Evolutionary conservation across 148 eudicot species (phyloP).

Genomic region (Camellia granthamiana): DNA sequence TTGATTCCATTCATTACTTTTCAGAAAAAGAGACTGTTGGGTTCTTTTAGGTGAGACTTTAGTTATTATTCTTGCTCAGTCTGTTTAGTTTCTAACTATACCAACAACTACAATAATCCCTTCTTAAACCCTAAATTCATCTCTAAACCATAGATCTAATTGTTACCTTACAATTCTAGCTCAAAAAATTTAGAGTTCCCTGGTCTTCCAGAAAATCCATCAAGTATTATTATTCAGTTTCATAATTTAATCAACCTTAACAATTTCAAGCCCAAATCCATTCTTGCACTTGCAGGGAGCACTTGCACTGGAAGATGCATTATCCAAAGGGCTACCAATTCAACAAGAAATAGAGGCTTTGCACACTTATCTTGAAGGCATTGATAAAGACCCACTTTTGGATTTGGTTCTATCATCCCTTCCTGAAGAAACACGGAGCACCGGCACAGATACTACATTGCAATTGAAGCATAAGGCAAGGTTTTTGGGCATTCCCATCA

Average conservation of each 20-base stretch:
- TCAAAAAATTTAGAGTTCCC: not conserved
- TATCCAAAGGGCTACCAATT: slow-evolving; percentile 83
- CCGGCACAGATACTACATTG: slow-evolving; percentile 65
- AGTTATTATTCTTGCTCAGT: too few relatives aligned
- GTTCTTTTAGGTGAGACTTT: not conserved
- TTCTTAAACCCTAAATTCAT: not conserved
- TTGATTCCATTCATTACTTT: not conserved
- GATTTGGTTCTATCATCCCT: slow-evolving; percentile 76
- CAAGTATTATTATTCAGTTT: too few relatives aligned
- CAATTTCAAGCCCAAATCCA: too few relatives aligned
- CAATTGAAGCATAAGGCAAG: slow-evolving; percentile 77
- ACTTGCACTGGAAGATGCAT: slow-evolving; percentile 91
- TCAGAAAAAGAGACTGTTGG: not conserved
- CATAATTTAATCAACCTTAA: too few relatives aligned
- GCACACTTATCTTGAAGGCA: slow-evolving; percentile 46
- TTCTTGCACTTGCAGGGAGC: slow-evolving; percentile 49
- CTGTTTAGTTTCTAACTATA: not conserved
- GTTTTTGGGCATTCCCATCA: slow-evolving; percentile 13
- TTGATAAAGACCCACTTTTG: slow-evolving; percentile 69
- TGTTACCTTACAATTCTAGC: not conserved
- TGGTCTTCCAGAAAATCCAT: not conserved
- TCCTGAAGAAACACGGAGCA: slow-evolving; percentile 73
- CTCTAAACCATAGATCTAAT: not conserved
- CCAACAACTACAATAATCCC: not conserved
- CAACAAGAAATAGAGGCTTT: slow-evolving; percentile 69